Percentiles rank a stretch among this genome's conserved stretches.
phyloP scores from a whole-genome alignment of 148 eudicot genomes.

The Simmondsia chinensis region DNA sequence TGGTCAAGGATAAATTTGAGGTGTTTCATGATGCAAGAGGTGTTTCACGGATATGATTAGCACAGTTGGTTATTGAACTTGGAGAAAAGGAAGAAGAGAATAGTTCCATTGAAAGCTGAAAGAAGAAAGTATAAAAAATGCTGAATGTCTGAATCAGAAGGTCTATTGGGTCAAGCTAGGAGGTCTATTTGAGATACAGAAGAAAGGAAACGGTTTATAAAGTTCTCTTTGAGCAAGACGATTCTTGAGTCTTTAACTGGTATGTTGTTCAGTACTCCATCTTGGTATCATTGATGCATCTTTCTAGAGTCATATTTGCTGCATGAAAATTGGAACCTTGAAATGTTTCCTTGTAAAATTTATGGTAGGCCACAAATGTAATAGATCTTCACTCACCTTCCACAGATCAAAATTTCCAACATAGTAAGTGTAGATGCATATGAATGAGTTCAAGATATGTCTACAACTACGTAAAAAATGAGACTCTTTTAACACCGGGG shows the following conservation, averaged over 20 bases:
- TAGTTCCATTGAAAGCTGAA: slow-evolving; percentile 19
- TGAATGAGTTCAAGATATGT: too few relatives aligned
- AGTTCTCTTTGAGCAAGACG: slow-evolving; percentile 57
- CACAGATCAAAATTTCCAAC: too few relatives aligned
- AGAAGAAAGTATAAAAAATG: slow-evolving; percentile 13
- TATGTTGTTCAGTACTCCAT: too few relatives aligned
- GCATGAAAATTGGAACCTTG: too few relatives aligned
- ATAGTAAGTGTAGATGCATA: too few relatives aligned
- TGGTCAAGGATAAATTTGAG: slow-evolving; percentile 83
- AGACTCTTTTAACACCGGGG: too few relatives aligned
- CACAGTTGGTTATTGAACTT: slow-evolving; percentile 47
- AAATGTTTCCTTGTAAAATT: too few relatives aligned
- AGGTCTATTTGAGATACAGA: slow-evolving; percentile 82
- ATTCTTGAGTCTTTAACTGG: slow-evolving; percentile 12
- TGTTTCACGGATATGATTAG: slow-evolving; percentile 68
- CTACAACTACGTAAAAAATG: too few relatives aligned
- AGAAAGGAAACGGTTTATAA: slow-evolving; percentile 83
- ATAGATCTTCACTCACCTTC: too few relatives aligned
- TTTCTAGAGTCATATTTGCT: too few relatives aligned
- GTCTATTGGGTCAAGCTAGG: slow-evolving; percentile 44
- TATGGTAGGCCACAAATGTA: too few relatives aligned
- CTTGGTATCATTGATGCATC: too few relatives aligned
- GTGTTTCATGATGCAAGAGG: slow-evolving; percentile 90
- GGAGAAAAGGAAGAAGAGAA: slow-evolving; percentile 56
- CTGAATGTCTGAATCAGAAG: slow-evolving; percentile 39